Percentiles rank a stretch among this genome's conserved stretches.
Conservation (phyloP, 495 filamentous ascomycete species). For the Xylaria longipes region DNA sequence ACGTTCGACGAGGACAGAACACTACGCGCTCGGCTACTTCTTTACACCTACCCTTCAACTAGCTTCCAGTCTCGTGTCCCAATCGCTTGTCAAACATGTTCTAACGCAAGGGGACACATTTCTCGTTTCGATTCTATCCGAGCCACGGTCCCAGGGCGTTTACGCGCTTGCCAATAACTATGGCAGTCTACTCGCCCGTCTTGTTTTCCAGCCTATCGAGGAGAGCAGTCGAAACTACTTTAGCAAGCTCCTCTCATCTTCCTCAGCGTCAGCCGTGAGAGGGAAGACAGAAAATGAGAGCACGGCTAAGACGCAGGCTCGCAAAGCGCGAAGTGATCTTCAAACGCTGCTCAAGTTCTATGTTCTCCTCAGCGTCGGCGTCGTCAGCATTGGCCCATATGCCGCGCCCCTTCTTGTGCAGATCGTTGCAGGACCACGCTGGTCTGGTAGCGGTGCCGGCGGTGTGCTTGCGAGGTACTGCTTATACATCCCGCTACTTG, state of each 20-base stretch:
- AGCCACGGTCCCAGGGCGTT: conserved; percentile 82
- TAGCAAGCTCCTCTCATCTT: conserved; percentile 66
- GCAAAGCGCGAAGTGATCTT: conserved; percentile 54
- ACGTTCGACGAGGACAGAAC: background rate
- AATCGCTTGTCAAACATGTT: conserved; percentile 86
- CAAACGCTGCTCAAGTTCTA: conserved; percentile 65
- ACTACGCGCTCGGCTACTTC: conserved; percentile 68
- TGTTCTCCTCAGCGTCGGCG: conserved; percentile 69
- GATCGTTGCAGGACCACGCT: conserved; percentile 74
- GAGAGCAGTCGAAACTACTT: conserved; percentile 90
- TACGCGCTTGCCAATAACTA: conserved; percentile 96
- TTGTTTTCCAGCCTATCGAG: conserved; percentile 94
- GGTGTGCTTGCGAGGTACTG: conserved; percentile 77
- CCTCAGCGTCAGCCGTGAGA: background rate
- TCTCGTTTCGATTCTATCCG: conserved; percentile 77
- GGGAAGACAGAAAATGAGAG: conserved; percentile 19
- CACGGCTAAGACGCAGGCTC: conserved; percentile 30
- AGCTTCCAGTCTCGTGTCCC: conserved; percentile 79
- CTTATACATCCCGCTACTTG: conserved; percentile 91
- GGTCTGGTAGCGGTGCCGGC: conserved; percentile 69
- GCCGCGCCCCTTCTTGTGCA: conserved; percentile 73
- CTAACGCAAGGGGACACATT: conserved; percentile 94
- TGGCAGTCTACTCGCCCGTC: conserved; percentile 84
- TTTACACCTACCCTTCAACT: conserved; percentile 70
- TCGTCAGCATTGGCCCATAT: conserved; percentile 71